A percentile compares a stretch with the other conserved stretches of the same genome.
Conservation (phyloP, 495 filamentous ascomycete genomes). For the Hyphodiscus hymeniophilus region DNA sequence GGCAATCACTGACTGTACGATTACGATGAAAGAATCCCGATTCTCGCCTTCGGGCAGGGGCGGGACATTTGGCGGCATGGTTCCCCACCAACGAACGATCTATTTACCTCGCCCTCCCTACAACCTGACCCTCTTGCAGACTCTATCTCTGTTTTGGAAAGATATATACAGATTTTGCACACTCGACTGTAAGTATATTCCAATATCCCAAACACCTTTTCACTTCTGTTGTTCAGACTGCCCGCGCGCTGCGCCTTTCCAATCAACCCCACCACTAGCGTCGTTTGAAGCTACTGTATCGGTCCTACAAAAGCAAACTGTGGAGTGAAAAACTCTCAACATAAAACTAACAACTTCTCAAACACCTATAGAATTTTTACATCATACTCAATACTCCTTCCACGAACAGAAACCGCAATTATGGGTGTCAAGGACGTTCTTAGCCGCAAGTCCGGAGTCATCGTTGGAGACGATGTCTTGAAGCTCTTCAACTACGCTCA, state of each 20-base stretch:
- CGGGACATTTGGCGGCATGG: too few relatives aligned
- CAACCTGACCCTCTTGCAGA: too few relatives aligned
- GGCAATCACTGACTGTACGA: too few relatives aligned
- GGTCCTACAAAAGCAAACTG: slow-evolving; percentile 3
- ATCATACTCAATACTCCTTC: background rate
- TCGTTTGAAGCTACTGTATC: background rate
- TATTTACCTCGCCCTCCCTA: too few relatives aligned
- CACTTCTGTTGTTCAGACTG: background rate
- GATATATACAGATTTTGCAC: too few relatives aligned
- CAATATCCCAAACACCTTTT: background rate
- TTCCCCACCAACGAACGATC: too few relatives aligned
- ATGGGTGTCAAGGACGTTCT: slow-evolving; percentile 63
- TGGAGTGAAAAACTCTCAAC: slow-evolving; percentile 5
- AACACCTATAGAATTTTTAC: slow-evolving; percentile 2
- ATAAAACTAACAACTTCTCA: slow-evolving; percentile 7
- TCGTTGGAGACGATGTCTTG: slow-evolving; percentile 77
- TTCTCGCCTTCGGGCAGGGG: too few relatives aligned
- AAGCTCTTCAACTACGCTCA: slow-evolving; percentile 82
- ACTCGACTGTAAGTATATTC: background rate
- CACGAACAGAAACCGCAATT: slow-evolving; percentile 26
- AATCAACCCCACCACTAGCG: slow-evolving; percentile 2
- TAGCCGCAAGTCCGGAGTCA: slow-evolving; percentile 73
- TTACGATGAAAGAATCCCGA: too few relatives aligned
- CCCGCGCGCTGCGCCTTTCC: background rate
- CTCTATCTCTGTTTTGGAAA: too few relatives aligned